Percentiles rank a stretch among this genome's conserved stretches.
phyloP scores from a whole-genome alignment of 192 early-diverging fungal species.

The Podila verticillata region DNA sequence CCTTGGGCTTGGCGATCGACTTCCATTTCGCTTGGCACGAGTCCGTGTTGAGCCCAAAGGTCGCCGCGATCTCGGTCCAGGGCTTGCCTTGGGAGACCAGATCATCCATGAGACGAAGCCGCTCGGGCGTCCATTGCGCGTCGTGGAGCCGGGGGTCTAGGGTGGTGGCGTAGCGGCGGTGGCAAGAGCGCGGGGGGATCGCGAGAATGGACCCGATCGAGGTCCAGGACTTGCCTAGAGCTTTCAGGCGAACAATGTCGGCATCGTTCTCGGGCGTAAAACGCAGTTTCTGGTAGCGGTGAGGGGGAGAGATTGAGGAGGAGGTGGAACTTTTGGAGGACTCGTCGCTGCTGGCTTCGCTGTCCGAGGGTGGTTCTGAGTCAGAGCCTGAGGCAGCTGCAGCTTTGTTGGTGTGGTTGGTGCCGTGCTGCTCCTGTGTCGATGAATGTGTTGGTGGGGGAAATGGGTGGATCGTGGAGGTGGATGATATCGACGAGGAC shows the following conservation, averaged over 20 bases:
- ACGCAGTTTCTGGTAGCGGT: neutral
- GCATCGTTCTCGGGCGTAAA: slow-evolving; percentile 38
- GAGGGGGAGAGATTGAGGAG: neutral
- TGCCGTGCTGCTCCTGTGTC: neutral
- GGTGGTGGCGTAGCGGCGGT: slow-evolving; percentile 17
- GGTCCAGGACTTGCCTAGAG: slow-evolving; percentile 14
- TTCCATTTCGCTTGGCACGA: slow-evolving; percentile 39
- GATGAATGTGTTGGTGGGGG: neutral
- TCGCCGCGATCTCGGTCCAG: slow-evolving; percentile 23
- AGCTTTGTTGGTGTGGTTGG: neutral
- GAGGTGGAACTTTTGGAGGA: neutral
- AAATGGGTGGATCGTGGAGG: neutral
- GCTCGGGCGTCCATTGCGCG: slow-evolving; percentile 6
- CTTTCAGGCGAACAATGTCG: slow-evolving; percentile 15
- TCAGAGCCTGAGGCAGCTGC: neutral
- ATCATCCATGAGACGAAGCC: neutral
- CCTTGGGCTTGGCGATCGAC: slow-evolving; percentile 7
- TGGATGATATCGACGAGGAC: neutral
- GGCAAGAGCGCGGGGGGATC: slow-evolving; percentile 21
- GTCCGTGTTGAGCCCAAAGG: neutral
- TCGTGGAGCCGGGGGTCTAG: slow-evolving; percentile 17
- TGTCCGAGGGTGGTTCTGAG: slow-evolving; percentile 5
- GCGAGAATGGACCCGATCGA: slow-evolving; percentile 26
- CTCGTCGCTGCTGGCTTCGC: neutral
- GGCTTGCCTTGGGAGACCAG: slow-evolving; percentile 25